Percentiles rank a stretch among this genome's conserved stretches.
These are phyloP conservation scores for Gliomastix tumulicola DNA, from an alignment of 2,329 filamentous ascomycete species.

Conservation along the genomic window DNA sequence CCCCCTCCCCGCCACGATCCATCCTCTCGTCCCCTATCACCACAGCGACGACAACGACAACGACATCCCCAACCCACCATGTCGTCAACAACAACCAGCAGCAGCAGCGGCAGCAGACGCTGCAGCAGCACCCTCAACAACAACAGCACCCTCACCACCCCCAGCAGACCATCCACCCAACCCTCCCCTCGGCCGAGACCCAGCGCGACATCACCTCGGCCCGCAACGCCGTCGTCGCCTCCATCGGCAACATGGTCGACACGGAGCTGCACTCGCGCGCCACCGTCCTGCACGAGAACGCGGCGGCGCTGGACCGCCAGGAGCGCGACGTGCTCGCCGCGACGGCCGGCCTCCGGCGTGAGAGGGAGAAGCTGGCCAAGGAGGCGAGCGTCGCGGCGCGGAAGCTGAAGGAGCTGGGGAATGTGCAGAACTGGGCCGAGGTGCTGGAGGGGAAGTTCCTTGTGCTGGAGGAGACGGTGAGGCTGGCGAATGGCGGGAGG, in stretches of 20 bases:
- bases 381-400: constrained; percentile 56
- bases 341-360: constrained; percentile 51
- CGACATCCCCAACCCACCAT: background rate
- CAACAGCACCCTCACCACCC: constrained; percentile 4
- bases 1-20: constrained; percentile 2
- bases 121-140: constrained; percentile 3
- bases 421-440: constrained; percentile 85
- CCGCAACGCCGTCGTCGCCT: constrained; percentile 51
- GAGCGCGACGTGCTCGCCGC: constrained; percentile 57
- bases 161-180: constrained; percentile 12
- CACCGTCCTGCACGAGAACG: constrained; percentile 61
- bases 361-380: constrained; percentile 59
- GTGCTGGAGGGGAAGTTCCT: constrained; percentile 64
- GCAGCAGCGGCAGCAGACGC: background rate
- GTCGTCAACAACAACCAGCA: too few relatives aligned
- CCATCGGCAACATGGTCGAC: constrained; percentile 65
- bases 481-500: constrained; percentile 36
- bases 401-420: constrained; percentile 69
- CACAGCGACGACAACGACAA: constrained; percentile 2
- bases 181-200: constrained; percentile 32
- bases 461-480: constrained; percentile 57
- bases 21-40: constrained; percentile 2
- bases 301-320: constrained; percentile 57
- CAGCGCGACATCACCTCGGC: constrained; percentile 47
- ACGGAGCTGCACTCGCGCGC: constrained; percentile 62